Conservation (phyloP, 768 basidiomycete species). For the Auriculariales sp. region DNA sequence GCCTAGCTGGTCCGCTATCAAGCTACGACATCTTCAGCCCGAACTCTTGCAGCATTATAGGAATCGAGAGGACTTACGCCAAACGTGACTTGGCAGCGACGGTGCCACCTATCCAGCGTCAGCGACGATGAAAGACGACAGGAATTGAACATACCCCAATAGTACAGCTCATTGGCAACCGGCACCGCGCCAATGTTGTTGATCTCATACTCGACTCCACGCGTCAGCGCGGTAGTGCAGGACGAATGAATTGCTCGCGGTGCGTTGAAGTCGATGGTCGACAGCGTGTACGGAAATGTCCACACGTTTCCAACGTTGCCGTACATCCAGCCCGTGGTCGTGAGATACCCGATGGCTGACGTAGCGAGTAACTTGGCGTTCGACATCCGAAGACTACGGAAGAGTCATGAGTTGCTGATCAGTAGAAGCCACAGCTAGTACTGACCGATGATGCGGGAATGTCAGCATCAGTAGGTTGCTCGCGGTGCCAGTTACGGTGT, state of each 20-base stretch:
- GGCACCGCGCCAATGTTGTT: neutral
- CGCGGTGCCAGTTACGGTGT: conserved; percentile 15
- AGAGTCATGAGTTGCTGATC: neutral
- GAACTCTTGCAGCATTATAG: neutral
- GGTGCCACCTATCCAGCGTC: too few species aligned
- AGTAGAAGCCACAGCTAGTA: conserved; percentile 3
- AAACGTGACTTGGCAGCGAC: conserved; percentile 16
- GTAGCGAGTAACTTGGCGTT: conserved; percentile 14
- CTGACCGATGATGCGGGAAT: conserved; percentile 21
- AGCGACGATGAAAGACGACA: too few species aligned
- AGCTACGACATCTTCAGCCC: neutral
- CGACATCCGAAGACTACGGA: neutral
- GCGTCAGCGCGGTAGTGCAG: conserved; percentile 15
- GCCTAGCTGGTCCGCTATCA: conserved; percentile 21
- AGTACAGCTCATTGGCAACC: conserved; percentile 17
- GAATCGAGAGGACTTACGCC: conserved; percentile 12
- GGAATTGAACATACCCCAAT: too few species aligned
- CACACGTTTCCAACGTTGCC: conserved; percentile 19
- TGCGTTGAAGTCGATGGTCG: conserved; percentile 20
- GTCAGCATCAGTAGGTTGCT: conserved; percentile 19
- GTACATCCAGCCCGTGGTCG: conserved; percentile 22
- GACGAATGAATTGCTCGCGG: conserved; percentile 19
- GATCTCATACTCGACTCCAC: conserved; percentile 11
- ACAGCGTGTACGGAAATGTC: conserved; percentile 17
- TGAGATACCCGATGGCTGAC: conserved; percentile 17